A percentile compares a stretch with the other conserved stretches of the same genome.
Evolutionary conservation across 495 filamentous ascomycete genomes (phyloP).

Genomic region (Daldinia decipiens): DNA sequence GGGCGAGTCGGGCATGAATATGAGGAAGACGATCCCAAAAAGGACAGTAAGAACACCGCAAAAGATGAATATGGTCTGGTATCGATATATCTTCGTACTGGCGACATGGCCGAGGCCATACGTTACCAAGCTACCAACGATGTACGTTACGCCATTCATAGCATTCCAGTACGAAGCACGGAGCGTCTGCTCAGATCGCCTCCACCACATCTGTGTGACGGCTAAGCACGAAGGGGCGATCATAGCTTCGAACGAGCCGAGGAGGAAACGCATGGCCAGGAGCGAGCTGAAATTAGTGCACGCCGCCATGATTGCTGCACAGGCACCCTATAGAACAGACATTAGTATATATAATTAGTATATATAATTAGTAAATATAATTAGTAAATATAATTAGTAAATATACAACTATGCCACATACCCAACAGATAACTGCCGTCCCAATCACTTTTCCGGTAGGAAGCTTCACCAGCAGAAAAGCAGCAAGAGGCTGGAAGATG

Average conservation of each 20-base stretch:
- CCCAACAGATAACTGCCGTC: conserved; percentile 54
- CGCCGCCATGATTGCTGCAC: conserved; percentile 52
- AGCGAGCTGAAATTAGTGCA: conserved; percentile 58
- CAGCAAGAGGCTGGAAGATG: conserved; percentile 57
- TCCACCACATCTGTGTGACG: conserved; percentile 67
- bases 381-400: too few species aligned
- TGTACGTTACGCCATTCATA: conserved; percentile 62
- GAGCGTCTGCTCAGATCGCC: conserved; percentile 62
- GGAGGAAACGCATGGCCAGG: conserved; percentile 55
- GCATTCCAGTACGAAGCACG: conserved; percentile 62
- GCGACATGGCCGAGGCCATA: conserved; percentile 70
- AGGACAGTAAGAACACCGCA: conserved; percentile 59
- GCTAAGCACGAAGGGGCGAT: conserved; percentile 61
- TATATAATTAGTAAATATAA: too few species aligned
- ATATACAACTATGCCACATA: conserved; percentile 23
- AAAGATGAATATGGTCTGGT: conserved; percentile 70
- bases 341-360: conserved; percentile 2
- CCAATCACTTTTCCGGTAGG: conserved; percentile 58
- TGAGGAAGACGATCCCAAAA: conserved; percentile 49
- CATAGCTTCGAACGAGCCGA: conserved; percentile 57
- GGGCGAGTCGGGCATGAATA: conserved; percentile 69
- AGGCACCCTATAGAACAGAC: conserved; percentile 41
- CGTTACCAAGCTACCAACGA: conserved; percentile 62
- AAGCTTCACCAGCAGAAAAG: conserved; percentile 61
- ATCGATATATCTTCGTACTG: conserved; percentile 62